Percentiles rank a stretch among this genome's conserved stretches.
Evolutionary conservation across 495 filamentous ascomycete genomes (phyloP).

Genomic region (Cercophora sp.): DNA sequence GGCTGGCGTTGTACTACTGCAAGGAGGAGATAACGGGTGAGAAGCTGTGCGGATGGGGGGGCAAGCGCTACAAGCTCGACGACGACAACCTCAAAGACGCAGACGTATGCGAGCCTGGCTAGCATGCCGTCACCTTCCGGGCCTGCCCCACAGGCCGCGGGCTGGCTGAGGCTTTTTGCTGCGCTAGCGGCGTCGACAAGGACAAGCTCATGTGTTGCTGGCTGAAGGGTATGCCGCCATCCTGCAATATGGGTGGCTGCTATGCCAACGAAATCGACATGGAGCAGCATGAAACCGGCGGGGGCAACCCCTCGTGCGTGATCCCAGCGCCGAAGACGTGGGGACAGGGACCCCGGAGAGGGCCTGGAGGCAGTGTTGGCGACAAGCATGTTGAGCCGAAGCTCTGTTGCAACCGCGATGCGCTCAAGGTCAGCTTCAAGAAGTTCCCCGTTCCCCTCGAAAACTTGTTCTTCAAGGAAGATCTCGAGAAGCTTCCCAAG

Average conservation of each 20-base stretch:
- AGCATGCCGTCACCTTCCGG: background rate
- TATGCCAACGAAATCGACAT: background rate
- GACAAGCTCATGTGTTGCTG: background rate
- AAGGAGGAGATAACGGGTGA: background rate
- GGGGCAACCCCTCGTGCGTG: background rate
- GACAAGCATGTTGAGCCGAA: background rate
- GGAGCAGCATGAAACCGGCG: background rate
- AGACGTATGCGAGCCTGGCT: background rate
- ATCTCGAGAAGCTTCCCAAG: constrained; percentile 17
- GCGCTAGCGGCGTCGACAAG: background rate
- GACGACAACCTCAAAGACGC: no score
- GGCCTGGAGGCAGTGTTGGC: background rate
- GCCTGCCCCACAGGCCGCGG: background rate
- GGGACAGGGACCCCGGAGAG: background rate
- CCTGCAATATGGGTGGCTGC: background rate
- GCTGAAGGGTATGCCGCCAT: background rate
- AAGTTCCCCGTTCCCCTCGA: constrained; percentile 30
- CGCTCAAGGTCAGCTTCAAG: constrained; percentile 2
- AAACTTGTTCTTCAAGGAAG: constrained; percentile 23
- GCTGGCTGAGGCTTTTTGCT: background rate
- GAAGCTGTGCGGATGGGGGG: background rate
- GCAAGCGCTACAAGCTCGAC: no score
- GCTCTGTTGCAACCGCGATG: background rate
- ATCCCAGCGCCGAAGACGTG: background rate
- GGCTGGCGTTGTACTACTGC: background rate